Percentiles rank a stretch among this genome's conserved stretches.
Evolutionary conservation across 1,284 basidiomycete genomes (phyloP).

Genomic region (Marasmius sp.): DNA sequence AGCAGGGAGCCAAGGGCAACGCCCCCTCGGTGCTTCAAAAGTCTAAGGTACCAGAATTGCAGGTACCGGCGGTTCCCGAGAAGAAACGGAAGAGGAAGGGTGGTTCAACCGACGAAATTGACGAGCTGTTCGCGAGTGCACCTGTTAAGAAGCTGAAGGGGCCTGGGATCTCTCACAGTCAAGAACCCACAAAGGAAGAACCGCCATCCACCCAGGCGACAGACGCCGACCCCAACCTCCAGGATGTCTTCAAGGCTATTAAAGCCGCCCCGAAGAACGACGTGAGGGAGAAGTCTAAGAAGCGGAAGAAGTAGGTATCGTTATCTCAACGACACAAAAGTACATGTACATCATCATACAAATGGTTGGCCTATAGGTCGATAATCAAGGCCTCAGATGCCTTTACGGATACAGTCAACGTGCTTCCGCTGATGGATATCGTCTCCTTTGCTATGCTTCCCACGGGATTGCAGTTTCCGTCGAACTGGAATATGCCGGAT

Average conservation of each 20-base stretch:
- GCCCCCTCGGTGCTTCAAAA: slow-evolving; percentile 1
- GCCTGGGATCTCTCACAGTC: not conserved
- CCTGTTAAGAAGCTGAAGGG: slow-evolving; percentile 56
- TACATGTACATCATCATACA: too few relatives aligned
- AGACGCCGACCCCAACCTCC: not conserved
- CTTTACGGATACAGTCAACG: slow-evolving; percentile 29
- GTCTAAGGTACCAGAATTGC: not conserved
- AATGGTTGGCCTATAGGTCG: slow-evolving; percentile 19
- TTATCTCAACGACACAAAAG: not conserved
- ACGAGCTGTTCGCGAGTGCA: slow-evolving; percentile 60
- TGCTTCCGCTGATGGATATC: slow-evolving; percentile 25
- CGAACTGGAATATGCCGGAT: slow-evolving; percentile 2
- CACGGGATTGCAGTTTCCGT: slow-evolving; percentile 12
- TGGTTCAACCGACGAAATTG: slow-evolving; percentile 62
- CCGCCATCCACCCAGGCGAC: not conserved
- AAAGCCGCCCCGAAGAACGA: slow-evolving; percentile 8
- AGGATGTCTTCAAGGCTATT: slow-evolving; percentile 11
- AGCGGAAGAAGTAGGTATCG: not conserved
- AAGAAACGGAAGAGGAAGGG: slow-evolving; percentile 29
- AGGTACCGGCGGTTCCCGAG: slow-evolving; percentile 6
- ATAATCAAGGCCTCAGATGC: slow-evolving; percentile 42
- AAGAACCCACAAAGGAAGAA: not conserved
- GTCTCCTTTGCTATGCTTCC: slow-evolving; percentile 32
- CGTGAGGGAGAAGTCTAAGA: not conserved
- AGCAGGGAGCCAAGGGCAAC: slow-evolving; percentile 22